Conservation (phyloP, 805 yeast species). For the Ogataea methylovora region DNA sequence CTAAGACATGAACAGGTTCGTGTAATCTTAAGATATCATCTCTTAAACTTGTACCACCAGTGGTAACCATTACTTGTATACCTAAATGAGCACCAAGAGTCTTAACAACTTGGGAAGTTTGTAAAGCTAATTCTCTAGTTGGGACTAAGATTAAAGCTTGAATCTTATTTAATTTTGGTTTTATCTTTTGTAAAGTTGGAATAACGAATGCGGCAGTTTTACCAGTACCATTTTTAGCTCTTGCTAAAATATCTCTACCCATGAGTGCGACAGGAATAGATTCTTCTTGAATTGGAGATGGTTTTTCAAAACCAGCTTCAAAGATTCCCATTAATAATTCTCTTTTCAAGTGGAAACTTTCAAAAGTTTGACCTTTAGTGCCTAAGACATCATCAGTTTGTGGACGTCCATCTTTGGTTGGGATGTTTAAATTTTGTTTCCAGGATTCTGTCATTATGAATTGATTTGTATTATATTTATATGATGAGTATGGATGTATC, state of each 20-base stretch:
- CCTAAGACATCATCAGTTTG: conserved; percentile 94
- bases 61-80: conserved; percentile 92
- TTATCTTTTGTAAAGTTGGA: conserved; percentile 83
- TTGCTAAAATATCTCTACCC: conserved; percentile 92
- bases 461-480: too few species aligned
- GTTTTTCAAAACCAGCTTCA: conserved; percentile 98
- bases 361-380: conserved; percentile 86
- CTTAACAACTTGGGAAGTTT: conserved; percentile 94
- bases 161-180: conserved; percentile 75
- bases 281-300: conserved; percentile 97
- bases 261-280: conserved; percentile 92
- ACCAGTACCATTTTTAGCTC: conserved; percentile 99
- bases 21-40: conserved; percentile 91
- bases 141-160: conserved; percentile 94
- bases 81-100: conserved; percentile 93
- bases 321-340: conserved; percentile 96
- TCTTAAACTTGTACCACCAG: conserved; percentile 92
- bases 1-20: conserved; percentile 89
- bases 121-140: conserved; percentile 95
- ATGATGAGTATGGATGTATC: too few species aligned
- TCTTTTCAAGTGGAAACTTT: conserved; percentile 85
- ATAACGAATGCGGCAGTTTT: conserved; percentile 96
- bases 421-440: conserved; percentile 70
- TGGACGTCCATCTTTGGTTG: conserved; percentile 84
- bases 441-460: too few species aligned